Base-by-base conservation (phyloP, 257 asterid genomes). In the Knoxia roxburghii region DNA sequence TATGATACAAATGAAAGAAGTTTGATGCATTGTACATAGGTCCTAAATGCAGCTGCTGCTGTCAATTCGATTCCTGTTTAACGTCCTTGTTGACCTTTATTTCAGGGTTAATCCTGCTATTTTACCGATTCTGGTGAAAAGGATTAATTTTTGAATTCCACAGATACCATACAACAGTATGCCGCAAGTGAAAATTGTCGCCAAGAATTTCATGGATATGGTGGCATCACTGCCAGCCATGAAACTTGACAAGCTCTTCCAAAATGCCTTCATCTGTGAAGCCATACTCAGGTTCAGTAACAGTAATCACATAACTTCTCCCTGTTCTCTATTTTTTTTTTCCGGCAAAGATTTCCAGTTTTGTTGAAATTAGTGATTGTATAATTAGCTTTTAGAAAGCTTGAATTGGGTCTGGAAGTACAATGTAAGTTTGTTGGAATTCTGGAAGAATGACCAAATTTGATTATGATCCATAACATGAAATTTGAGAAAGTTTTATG, bases 201-300 rank as follows among this genome's bases (percentile, higher is more conserved):
- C 99, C 6, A 88, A 83, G 73, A 94, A 94, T 70, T 94, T 94
- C 73, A 88, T 90, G 99, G 99, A 94, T 79, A 94, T 94, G 97
- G 99, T 88, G 87, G 95, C 97, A 59, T 94, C 97, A 37, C 72
- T 94, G 87, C 97, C 99, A 29, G 87, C 95, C 2, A n/a, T 79
- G 76, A 94, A 94, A 79, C 97, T 94, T 14, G 96, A 94, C 80
- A 84, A 76, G 77, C 96, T 93, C 68, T 93, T 88, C 69, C 87
- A 88, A 33, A 93, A 88, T 72, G 82, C 97, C 27, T 93, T 90
- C 83, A 90, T 90, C 62, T 88, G 99, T 72, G 92, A 90, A 81
- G 95, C 99, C 65, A 90, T 93, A 66, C 89, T 93, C 84, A 88
- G 99, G 97, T 91, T 56, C 62, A 55, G 52, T 33, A 68, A n/a